Conservation (phyloP, 768 basidiomycete genomes). For the Tylopilus vinaceipallidus region DNA sequence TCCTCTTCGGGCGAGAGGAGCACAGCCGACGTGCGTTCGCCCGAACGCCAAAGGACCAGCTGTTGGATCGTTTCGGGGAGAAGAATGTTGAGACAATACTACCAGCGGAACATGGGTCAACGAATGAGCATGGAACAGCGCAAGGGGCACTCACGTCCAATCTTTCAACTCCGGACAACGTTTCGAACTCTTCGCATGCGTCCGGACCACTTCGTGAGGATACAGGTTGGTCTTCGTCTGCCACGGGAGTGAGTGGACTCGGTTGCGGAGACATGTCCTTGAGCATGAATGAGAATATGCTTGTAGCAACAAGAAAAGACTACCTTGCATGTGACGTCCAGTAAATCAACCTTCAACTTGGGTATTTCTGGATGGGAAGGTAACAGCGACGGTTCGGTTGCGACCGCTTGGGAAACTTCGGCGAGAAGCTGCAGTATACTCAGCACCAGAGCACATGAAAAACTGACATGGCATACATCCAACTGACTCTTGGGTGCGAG, state of each 20-base stretch:
- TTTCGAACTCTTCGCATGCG: slow-evolving; percentile 45
- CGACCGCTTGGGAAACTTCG: slow-evolving; percentile 30
- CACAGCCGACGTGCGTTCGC: slow-evolving; percentile 48
- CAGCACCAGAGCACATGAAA: slow-evolving; percentile 15
- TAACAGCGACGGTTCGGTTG: slow-evolving; percentile 26
- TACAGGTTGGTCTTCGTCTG: slow-evolving; percentile 7
- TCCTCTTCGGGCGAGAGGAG: slow-evolving; percentile 58
- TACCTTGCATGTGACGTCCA: slow-evolving; percentile 12
- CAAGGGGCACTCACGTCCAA: slow-evolving; percentile 41
- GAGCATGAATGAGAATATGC: background rate
- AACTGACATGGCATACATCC: slow-evolving; percentile 24
- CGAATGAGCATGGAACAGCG: background rate
- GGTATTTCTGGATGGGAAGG: slow-evolving; percentile 26
- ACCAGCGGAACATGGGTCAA: slow-evolving; percentile 1
- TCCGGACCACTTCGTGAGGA: slow-evolving; percentile 16
- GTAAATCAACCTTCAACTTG: slow-evolving; percentile 13
- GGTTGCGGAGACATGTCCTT: slow-evolving; percentile 20
- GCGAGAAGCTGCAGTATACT: slow-evolving; percentile 25
- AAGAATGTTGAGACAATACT: slow-evolving; percentile 75
- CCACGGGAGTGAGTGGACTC: slow-evolving; percentile 21
- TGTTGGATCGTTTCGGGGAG: slow-evolving; percentile 72
- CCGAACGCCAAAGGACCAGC: slow-evolving; percentile 69
- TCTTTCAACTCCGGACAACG: slow-evolving; percentile 46
- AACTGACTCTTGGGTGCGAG: slow-evolving; percentile 23
- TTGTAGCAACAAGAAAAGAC: background rate